phyloP scores from a whole-genome alignment of 176 grass and related monocot species.

The Oryza brachyantha region DNA sequence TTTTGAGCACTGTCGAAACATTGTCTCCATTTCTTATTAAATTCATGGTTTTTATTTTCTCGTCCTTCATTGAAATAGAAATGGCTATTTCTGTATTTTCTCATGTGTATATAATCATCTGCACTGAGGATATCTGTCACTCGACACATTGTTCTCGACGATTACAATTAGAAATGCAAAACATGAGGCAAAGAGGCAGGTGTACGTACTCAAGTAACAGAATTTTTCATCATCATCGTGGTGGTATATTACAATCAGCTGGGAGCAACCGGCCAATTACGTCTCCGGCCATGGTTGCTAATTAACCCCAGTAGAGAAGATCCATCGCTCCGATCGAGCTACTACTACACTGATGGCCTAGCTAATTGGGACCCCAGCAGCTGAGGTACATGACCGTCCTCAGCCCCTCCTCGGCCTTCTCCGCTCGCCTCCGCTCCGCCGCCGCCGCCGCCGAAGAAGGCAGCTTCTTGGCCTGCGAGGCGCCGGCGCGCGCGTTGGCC shows the following conservation, averaged over 20 bases:
- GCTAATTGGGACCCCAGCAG: conserved; percentile 63
- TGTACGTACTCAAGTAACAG: not conserved
- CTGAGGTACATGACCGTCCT: conserved; percentile 70
- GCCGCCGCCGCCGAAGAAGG: not conserved
- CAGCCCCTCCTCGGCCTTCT: conserved; percentile 52
- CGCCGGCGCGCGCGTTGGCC: conserved; percentile 14
- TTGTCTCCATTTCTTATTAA: too few relatives aligned
- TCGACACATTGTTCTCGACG: not conserved
- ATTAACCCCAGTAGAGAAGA: not conserved
- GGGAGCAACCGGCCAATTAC: not conserved
- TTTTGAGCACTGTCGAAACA: too few relatives aligned
- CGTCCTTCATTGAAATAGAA: too few relatives aligned
- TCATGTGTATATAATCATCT: too few relatives aligned
- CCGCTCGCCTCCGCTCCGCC: not conserved
- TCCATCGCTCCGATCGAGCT: not conserved
- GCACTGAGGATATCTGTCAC: too few relatives aligned
- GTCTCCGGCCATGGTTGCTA: not conserved
- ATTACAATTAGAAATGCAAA: not conserved
- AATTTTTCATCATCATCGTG: not conserved
- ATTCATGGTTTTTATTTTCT: too few relatives aligned
- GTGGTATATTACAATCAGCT: not conserved
- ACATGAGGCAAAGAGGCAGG: not conserved
- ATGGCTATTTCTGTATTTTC: too few relatives aligned
- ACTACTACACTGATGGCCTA: not conserved
- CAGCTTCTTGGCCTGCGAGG: conserved; percentile 24